These are phyloP conservation scores for Microcyclosporella mali DNA, from an alignment of 2,329 filamentous ascomycete genomes.

Conservation along the genomic window DNA sequence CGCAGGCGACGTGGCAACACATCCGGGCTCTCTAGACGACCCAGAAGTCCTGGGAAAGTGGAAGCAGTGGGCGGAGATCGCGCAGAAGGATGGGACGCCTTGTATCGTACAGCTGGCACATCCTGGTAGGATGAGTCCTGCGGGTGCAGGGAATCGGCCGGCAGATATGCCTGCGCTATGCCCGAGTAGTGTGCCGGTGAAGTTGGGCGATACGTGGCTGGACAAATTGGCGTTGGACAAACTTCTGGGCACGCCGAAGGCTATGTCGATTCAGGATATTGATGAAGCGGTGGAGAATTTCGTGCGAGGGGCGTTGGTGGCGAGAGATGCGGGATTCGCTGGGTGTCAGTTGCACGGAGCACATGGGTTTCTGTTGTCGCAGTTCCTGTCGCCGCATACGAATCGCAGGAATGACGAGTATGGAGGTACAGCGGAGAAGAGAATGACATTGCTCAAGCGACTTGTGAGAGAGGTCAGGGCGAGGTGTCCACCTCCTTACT, in stretches of 20 bases:
- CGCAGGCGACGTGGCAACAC: slow-evolving; percentile 27
- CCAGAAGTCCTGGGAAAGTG: slow-evolving; percentile 25
- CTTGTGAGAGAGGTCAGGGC: slow-evolving; percentile 40
- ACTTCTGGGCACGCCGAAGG: slow-evolving; percentile 46
- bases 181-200: slow-evolving; percentile 39
- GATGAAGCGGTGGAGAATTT: slow-evolving; percentile 49
- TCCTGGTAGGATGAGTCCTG: slow-evolving; percentile 40
- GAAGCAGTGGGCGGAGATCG: slow-evolving; percentile 31
- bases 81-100: slow-evolving; percentile 38
- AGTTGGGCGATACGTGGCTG: slow-evolving; percentile 34
- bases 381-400: slow-evolving; percentile 37
- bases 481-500: slow-evolving; percentile 39
- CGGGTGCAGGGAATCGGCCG: slow-evolving; percentile 34
- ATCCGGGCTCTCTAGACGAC: slow-evolving; percentile 19
- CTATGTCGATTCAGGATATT: slow-evolving; percentile 52
- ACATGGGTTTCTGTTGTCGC: slow-evolving; percentile 43
- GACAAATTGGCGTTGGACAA: slow-evolving; percentile 27
- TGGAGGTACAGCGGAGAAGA: slow-evolving; percentile 42
- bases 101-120: slow-evolving; percentile 42
- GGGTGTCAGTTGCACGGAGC: slow-evolving; percentile 51
- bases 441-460: slow-evolving; percentile 41
- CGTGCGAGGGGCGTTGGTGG: slow-evolving; percentile 46
- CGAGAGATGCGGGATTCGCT: slow-evolving; percentile 46
- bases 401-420: slow-evolving; percentile 46
- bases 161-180: slow-evolving; percentile 30